Percentiles rank a stretch among this genome's conserved stretches.
These are phyloP conservation scores for Hypoxylon cercidicola DNA, from an alignment of 495 filamentous ascomycete species.

Conservation along the genomic window DNA sequence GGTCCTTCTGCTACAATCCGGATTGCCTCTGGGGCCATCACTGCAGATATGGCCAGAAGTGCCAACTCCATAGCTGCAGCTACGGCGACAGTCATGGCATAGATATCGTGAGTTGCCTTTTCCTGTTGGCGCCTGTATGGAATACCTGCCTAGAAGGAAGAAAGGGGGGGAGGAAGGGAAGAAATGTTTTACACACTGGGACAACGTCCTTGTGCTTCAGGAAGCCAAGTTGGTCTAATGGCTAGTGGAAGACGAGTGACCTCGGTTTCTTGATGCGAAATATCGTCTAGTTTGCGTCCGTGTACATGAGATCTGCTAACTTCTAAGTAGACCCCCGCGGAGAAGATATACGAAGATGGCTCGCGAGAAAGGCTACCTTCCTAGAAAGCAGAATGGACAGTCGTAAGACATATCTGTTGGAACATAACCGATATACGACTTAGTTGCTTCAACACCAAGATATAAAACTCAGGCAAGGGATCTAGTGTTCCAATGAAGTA, in stretches of 20 bases:
- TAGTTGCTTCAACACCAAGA: too few relatives aligned
- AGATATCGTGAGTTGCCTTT: slow-evolving; percentile 45
- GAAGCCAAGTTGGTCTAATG: not conserved
- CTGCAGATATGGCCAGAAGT: slow-evolving; percentile 36
- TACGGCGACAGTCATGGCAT: slow-evolving; percentile 46
- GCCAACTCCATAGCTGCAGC: slow-evolving; percentile 41
- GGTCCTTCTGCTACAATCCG: slow-evolving; percentile 37
- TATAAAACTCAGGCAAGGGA: too few relatives aligned
- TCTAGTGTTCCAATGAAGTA: too few relatives aligned
- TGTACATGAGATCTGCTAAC: slow-evolving; percentile 3
- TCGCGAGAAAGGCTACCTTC: slow-evolving; percentile 15
- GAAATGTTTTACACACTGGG: not conserved
- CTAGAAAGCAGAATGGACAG: not conserved
- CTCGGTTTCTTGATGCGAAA: not conserved
- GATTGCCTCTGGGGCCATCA: slow-evolving; percentile 51
- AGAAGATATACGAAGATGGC: slow-evolving; percentile 33
- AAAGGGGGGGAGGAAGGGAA: not conserved
- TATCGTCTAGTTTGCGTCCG: not conserved
- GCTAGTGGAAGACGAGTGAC: not conserved
- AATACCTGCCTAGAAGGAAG: not conserved
- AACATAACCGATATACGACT: not conserved
- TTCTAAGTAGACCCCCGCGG: slow-evolving; percentile 16
- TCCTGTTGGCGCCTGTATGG: not conserved
- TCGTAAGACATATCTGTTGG: not conserved
- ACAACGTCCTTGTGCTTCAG: not conserved